phyloP scores from a whole-genome alignment of 768 basidiomycete genomes.

The Podaxis carcinomalis region DNA sequence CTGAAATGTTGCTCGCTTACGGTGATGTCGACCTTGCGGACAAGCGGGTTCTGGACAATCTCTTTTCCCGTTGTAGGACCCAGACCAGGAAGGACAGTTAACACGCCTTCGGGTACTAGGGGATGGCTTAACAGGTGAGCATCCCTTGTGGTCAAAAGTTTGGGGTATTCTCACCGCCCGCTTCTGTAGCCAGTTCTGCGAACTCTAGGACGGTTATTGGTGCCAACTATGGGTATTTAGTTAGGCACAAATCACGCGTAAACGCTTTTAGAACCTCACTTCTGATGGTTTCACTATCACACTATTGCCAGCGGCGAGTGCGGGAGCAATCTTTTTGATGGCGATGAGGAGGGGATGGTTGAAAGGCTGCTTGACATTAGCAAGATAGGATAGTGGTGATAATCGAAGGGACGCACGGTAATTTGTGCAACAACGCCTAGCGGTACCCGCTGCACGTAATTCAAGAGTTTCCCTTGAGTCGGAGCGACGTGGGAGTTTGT shows the following conservation, averaged over 20 bases:
- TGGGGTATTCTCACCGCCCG: conserved; percentile 46
- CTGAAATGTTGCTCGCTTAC: conserved; percentile 33
- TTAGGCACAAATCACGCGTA: neutral
- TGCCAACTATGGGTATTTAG: conserved; percentile 45
- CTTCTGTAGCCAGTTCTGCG: conserved; percentile 54
- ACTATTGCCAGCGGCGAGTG: conserved; percentile 80
- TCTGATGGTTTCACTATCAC: conserved; percentile 84
- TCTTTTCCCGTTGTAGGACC: conserved; percentile 61
- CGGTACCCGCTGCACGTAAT: conserved; percentile 75
- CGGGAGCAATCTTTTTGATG: conserved; percentile 84
- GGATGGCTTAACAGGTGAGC: neutral
- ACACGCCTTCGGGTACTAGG: conserved; percentile 74
- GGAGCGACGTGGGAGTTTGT: conserved; percentile 68
- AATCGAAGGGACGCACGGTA: conserved; percentile 41
- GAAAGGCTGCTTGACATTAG: conserved; percentile 53
- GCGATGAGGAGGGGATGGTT: conserved; percentile 90
- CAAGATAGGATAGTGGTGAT: neutral
- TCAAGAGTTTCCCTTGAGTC: conserved; percentile 74
- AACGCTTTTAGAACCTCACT: conserved; percentile 27
- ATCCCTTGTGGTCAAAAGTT: neutral
- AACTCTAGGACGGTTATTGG: conserved; percentile 81
- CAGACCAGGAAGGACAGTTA: conserved; percentile 71
- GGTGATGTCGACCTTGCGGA: conserved; percentile 83
- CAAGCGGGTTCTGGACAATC: conserved; percentile 58
- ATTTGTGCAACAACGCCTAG: conserved; percentile 90